These are phyloP conservation scores for Fusarium papillatum DNA, from an alignment of 2,329 filamentous ascomycete genomes.

Conservation along the genomic window DNA sequence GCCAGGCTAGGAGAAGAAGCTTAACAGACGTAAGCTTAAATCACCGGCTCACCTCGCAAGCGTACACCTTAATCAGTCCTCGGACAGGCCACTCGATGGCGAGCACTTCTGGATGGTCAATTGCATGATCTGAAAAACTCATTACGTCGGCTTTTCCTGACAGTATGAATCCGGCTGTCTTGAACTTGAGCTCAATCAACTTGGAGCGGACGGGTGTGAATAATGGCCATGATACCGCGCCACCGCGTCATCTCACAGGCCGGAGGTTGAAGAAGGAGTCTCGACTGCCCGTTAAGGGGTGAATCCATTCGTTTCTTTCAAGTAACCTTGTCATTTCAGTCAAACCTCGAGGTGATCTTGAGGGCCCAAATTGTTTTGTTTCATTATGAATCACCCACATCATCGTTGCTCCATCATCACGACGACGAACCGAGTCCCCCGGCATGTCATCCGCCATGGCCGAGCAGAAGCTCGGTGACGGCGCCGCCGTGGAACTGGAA, in stretches of 20 bases:
- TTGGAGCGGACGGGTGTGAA: neutral
- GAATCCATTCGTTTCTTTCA: neutral
- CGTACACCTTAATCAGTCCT: neutral
- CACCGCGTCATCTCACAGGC: slow-evolving; percentile 7
- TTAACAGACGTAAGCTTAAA: slow-evolving; percentile 1
- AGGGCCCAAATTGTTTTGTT: no score
- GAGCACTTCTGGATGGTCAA: neutral
- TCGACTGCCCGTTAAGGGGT: neutral
- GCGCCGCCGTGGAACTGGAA: slow-evolving; percentile 10
- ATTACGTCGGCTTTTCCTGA: neutral
- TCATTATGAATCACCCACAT: neutral
- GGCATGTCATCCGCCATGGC: slow-evolving; percentile 1
- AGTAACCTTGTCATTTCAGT: no score
- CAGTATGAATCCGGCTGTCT: neutral
- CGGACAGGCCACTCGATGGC: neutral
- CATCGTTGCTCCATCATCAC: neutral
- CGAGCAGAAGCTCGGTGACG: slow-evolving; percentile 11
- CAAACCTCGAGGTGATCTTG: neutral
- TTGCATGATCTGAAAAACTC: slow-evolving; percentile 18
- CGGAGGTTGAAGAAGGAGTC: neutral
- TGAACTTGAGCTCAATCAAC: neutral
- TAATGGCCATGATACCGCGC: neutral
- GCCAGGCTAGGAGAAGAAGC: neutral
- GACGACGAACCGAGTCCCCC: neutral
- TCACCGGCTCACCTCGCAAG: neutral